phyloP scores from a whole-genome alignment of 805 yeast genomes.

The Phaffomyces thermotolerans region DNA sequence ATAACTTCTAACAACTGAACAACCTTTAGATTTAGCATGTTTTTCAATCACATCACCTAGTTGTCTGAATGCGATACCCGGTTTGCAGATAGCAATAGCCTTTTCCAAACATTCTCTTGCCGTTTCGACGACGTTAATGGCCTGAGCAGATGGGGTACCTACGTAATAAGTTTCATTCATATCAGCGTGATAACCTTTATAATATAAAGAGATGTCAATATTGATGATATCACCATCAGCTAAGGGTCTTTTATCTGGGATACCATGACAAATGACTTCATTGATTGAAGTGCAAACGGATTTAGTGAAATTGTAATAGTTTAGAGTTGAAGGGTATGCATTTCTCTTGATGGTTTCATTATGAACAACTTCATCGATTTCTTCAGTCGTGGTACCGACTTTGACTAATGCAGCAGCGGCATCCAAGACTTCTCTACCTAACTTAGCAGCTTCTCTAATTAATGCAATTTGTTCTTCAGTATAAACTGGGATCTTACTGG shows the following conservation, averaged over 20 bases:
- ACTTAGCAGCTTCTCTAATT: conserved; percentile 65
- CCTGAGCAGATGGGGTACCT: conserved; percentile 77
- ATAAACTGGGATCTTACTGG: conserved; percentile 57
- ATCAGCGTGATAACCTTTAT: conserved; percentile 89
- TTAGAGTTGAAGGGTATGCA: conserved; percentile 91
- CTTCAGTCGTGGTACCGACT: conserved; percentile 93
- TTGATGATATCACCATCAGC: conserved; percentile 94
- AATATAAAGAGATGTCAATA: conserved; percentile 78
- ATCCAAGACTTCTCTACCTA: conserved; percentile 87
- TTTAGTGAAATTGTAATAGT: conserved; percentile 90
- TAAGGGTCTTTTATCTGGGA: conserved; percentile 83
- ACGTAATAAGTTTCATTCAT: conserved; percentile 95
- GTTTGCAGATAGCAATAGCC: conserved; percentile 82
- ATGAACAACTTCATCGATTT: conserved; percentile 80
- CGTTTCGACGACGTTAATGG: conserved; percentile 86
- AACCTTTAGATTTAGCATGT: conserved; percentile 69
- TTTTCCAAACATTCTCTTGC: conserved; percentile 80
- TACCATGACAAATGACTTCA: conserved; percentile 95
- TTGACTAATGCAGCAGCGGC: conserved; percentile 72
- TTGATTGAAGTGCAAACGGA: conserved; percentile 89
- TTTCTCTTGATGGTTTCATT: conserved; percentile 81
- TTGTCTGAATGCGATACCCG: conserved; percentile 82
- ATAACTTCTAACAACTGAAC: conserved; percentile 84
- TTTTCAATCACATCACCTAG: conserved; percentile 84
- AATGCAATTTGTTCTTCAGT: conserved; percentile 63